phyloP scores from a whole-genome alignment of 1,284 basidiomycete species.

The Termitomyces sp. region DNA sequence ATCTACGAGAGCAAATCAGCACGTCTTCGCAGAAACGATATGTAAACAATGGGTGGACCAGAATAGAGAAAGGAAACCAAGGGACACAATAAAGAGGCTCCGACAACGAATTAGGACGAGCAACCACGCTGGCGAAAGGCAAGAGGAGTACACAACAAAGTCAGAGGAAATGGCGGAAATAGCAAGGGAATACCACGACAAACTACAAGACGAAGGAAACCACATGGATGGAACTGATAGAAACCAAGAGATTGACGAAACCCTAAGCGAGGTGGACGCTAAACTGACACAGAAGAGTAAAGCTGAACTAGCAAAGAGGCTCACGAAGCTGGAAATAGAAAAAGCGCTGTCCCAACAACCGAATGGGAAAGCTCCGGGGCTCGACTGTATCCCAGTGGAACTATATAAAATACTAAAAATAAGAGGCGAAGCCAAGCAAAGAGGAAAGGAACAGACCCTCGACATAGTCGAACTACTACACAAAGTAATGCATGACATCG shows the following conservation, averaged over 20 bases:
- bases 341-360: not conserved
- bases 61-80: slow-evolving; percentile 22
- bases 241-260: too few species aligned
- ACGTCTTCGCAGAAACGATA: slow-evolving; percentile 21
- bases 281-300: not conserved
- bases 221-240: not conserved
- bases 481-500: slow-evolving; percentile 25
- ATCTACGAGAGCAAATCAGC: not conserved
- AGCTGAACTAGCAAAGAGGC: not conserved
- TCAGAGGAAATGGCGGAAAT: slow-evolving; percentile 20
- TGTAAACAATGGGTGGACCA: slow-evolving; percentile 27
- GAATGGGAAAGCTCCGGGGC: not conserved
- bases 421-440: not conserved
- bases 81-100: slow-evolving; percentile 22
- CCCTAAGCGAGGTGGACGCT: not conserved
- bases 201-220: not conserved
- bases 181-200: slow-evolving; percentile 18
- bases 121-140: too few species aligned
- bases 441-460: not conserved
- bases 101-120: slow-evolving; percentile 6
- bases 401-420: not conserved
- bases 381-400: not conserved
- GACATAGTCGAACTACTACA: slow-evolving; percentile 16
- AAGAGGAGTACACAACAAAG: not conserved
- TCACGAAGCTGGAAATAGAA: not conserved